phyloP scores from a whole-genome alignment of 768 basidiomycete genomes.

The Boletales sp. region DNA sequence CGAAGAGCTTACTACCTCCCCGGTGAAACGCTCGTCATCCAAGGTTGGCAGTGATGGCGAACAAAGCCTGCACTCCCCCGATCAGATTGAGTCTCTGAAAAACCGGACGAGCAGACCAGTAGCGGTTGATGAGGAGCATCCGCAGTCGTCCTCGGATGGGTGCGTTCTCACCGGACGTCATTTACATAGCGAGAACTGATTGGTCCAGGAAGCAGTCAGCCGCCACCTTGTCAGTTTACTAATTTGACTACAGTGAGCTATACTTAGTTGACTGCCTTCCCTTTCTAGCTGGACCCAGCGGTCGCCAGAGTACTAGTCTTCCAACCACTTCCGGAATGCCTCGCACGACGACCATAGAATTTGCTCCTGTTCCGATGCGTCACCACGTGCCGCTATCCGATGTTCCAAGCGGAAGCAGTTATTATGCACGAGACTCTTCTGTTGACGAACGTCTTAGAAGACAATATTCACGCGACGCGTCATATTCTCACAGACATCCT shows the following conservation, averaged over 20 bases:
- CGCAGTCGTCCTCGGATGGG: slow-evolving; percentile 2
- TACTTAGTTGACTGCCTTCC: not conserved
- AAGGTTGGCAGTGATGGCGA: slow-evolving; percentile 1
- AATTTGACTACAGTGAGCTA: not conserved
- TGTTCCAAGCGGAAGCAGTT: slow-evolving; percentile 26
- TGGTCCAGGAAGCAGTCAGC: slow-evolving; percentile 15
- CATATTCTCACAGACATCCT: slow-evolving; percentile 13
- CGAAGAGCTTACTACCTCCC: slow-evolving; percentile 35
- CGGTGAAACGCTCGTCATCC: slow-evolving; percentile 12
- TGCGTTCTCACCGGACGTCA: not conserved
- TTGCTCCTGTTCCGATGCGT: slow-evolving; percentile 37
- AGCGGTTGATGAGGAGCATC: not conserved
- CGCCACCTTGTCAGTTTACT: slow-evolving; percentile 10
- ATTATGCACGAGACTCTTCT: not conserved
- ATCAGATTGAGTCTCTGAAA: not conserved
- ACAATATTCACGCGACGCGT: slow-evolving; percentile 5
- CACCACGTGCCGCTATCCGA: slow-evolving; percentile 22
- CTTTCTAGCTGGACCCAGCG: slow-evolving; percentile 7
- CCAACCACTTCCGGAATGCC: slow-evolving; percentile 22
- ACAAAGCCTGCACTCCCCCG: slow-evolving; percentile 5
- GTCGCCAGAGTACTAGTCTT: not conserved
- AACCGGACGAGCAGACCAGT: not conserved
- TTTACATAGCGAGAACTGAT: not conserved
- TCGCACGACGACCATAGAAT: slow-evolving; percentile 50
- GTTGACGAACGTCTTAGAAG: slow-evolving; percentile 7